Conservation (phyloP, 345 rosid genomes). For the Arabidopsis thaliana region TAIR10.1 NC_003074.8:17502501-17503000, state of each 20-base stretch:
- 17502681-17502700: slow-evolving; percentile 5
- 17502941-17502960: slow-evolving; percentile 24
- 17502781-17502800: slow-evolving; percentile 28
- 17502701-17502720: slow-evolving; percentile 12
- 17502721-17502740: neutral
- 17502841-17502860: neutral
- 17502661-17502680: slow-evolving; percentile 27
- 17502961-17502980: slow-evolving; percentile 32
- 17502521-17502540: slow-evolving; percentile 13
- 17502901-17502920: slow-evolving; percentile 1
- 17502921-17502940: slow-evolving; percentile 5
- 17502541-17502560: neutral
- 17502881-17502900: neutral
- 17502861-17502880: neutral
- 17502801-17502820: neutral
- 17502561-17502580: neutral
- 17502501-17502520: neutral
- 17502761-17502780: slow-evolving; percentile 31
- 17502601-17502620: neutral
- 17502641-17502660: slow-evolving; percentile 14
- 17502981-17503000: slow-evolving; percentile 32
- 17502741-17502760: slow-evolving; percentile 31
- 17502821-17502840: neutral
- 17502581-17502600: neutral
- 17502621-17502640: neutral